Evolutionary conservation across 1,284 basidiomycete species (phyloP).

Genomic region (Ustilago nuda): DNA sequence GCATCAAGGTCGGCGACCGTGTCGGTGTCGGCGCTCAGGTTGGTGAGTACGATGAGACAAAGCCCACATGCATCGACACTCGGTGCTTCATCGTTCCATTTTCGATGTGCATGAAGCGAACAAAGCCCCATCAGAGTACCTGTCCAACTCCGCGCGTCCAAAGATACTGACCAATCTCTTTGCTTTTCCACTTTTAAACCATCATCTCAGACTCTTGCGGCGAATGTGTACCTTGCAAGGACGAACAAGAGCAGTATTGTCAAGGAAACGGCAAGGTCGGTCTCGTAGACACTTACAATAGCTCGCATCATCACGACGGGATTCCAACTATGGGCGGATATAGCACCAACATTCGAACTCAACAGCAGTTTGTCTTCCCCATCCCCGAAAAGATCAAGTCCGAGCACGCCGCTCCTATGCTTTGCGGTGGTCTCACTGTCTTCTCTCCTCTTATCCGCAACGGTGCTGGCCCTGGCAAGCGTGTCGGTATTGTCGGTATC

Average conservation of each 20-base stretch:
- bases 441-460: constrained; percentile 77
- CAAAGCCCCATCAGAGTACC: neutral
- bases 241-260: constrained; percentile 64
- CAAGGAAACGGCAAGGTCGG: constrained; percentile 61
- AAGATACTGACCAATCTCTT: constrained; percentile 37
- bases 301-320: constrained; percentile 74
- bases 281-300: constrained; percentile 70
- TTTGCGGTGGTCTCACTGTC: constrained; percentile 78
- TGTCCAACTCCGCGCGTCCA: neutral
- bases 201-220: constrained; percentile 31
- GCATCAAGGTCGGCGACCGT: constrained; percentile 76
- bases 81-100: neutral
- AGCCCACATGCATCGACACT: neutral
- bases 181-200: constrained; percentile 71
- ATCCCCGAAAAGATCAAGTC: constrained; percentile 76
- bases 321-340: constrained; percentile 75
- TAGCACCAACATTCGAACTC: constrained; percentile 76
- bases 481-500: constrained; percentile 76
- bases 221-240: constrained; percentile 73
- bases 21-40: constrained; percentile 78
- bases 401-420: constrained; percentile 73
- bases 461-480: constrained; percentile 76
- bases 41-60: constrained; percentile 10
- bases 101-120: neutral
- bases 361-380: constrained; percentile 78